These are phyloP conservation scores for Naganishia onofrii DNA, from an alignment of 768 basidiomycete genomes.

Conservation along the genomic window DNA sequence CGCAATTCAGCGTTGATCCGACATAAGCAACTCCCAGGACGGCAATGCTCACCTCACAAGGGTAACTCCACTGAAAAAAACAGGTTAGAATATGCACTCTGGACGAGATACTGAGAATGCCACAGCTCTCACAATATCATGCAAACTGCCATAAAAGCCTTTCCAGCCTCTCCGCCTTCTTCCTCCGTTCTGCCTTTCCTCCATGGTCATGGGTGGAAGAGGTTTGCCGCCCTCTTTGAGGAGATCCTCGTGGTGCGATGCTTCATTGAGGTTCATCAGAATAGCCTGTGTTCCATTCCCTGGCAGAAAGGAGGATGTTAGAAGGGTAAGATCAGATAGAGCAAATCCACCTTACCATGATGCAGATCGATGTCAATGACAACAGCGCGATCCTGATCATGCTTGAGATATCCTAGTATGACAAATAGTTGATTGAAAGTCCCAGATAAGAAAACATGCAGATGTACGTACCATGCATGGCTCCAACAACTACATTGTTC, in stretches of 20 bases:
- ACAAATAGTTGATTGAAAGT: background rate
- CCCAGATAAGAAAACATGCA: background rate
- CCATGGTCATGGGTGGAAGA: constrained; percentile 39
- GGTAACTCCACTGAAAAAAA: constrained; percentile 58
- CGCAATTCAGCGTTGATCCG: background rate
- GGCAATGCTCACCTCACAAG: constrained; percentile 68
- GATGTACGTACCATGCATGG: constrained; percentile 71
- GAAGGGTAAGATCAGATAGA: background rate
- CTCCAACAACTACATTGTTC: constrained; percentile 86
- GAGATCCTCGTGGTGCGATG: constrained; percentile 68
- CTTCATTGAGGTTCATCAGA: constrained; percentile 86
- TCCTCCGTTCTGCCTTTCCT: constrained; percentile 48
- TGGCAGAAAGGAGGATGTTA: constrained; percentile 16
- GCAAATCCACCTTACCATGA: constrained; percentile 60
- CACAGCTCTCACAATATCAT: constrained; percentile 73
- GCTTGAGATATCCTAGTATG: constrained; percentile 70
- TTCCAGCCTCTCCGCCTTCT: constrained; percentile 49
- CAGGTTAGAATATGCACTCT: background rate
- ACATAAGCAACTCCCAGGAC: no score
- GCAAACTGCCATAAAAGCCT: constrained; percentile 84
- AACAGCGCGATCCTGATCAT: constrained; percentile 72
- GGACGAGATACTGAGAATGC: background rate
- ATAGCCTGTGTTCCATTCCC: constrained; percentile 95
- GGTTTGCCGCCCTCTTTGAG: constrained; percentile 49
- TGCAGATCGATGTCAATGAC: constrained; percentile 92